Evolutionary conservation across 345 rosid species (phyloP).

Genomic region (Lepidium africanum): DNA sequence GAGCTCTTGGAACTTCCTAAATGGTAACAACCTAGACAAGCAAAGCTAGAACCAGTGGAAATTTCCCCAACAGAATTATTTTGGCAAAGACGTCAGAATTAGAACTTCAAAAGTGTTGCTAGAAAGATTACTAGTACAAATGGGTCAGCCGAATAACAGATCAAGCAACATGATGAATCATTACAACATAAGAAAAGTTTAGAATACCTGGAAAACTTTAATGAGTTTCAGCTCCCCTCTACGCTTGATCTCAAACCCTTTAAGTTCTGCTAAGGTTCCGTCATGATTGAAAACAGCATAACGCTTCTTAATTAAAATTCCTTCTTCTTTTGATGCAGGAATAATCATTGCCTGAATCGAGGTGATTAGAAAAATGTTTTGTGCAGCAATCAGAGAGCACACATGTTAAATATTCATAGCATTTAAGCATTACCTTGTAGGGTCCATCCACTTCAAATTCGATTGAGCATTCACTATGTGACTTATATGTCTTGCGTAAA

Average conservation of each 20-base stretch:
- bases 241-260: constrained; percentile 99
- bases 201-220: constrained; percentile 86
- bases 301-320: constrained; percentile 87
- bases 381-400: constrained; percentile 14
- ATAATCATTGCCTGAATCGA: constrained; percentile 85
- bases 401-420: constrained; percentile 3
- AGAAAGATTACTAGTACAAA: constrained; percentile 7
- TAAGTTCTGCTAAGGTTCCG: constrained; percentile 95
- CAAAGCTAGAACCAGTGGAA: neutral
- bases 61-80: neutral
- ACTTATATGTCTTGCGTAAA: constrained; percentile 58
- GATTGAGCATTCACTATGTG: constrained; percentile 94
- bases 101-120: neutral
- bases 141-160: neutral
- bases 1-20: neutral
- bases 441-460: constrained; percentile 99
- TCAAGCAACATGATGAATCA: constrained; percentile 9
- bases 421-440: constrained; percentile 64
- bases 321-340: constrained; percentile 99
- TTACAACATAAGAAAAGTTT: constrained; percentile 8
- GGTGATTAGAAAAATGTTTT: neutral
- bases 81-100: neutral
- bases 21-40: constrained; percentile 2
- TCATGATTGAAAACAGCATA: constrained; percentile 99
- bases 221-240: constrained; percentile 99